Conservation (phyloP, 352 stramenopile species). For the Phytophthora citrophthora region DNA sequence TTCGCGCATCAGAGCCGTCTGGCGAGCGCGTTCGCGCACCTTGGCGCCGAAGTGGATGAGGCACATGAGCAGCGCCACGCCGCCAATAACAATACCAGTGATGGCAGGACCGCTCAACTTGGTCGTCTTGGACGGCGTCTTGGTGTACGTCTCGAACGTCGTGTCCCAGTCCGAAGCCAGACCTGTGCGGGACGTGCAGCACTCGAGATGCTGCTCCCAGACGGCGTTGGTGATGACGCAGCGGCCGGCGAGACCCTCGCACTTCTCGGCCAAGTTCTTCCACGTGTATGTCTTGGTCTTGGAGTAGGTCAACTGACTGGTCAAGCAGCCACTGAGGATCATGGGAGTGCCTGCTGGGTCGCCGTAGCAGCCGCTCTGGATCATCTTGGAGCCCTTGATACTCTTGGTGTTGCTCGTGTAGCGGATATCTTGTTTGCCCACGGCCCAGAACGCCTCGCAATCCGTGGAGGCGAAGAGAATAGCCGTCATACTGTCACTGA, state of each 20-base stretch:
- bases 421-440: conserved; percentile 77
- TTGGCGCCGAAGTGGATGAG: conserved; percentile 87
- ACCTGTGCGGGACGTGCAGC: conserved; percentile 64
- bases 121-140: conserved; percentile 50
- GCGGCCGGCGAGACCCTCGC: conserved; percentile 71
- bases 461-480: conserved; percentile 88
- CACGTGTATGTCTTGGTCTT: conserved; percentile 87
- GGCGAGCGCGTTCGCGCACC: conserved; percentile 76
- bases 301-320: conserved; percentile 69
- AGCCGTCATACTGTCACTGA: conserved; percentile 55
- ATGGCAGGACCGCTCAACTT: conserved; percentile 74
- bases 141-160: conserved; percentile 73
- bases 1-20: conserved; percentile 88
- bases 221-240: conserved; percentile 88
- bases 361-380: conserved; percentile 87
- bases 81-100: conserved; percentile 82
- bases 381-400: conserved; percentile 81
- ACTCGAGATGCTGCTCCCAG: conserved; percentile 85
- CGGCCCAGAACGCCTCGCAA: conserved; percentile 87
- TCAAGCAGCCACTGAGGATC: conserved; percentile 84
- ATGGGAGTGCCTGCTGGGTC: conserved; percentile 60
- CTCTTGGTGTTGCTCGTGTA: conserved; percentile 76
- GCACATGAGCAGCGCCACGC: conserved; percentile 81
- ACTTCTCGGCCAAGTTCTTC: conserved; percentile 86
- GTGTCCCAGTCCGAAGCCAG: conserved; percentile 77